A percentile compares a stretch with the other conserved stretches of the same genome.
Evolutionary conservation across 2,329 filamentous ascomycete species (phyloP).

Genomic region (Xylaria sp.): DNA sequence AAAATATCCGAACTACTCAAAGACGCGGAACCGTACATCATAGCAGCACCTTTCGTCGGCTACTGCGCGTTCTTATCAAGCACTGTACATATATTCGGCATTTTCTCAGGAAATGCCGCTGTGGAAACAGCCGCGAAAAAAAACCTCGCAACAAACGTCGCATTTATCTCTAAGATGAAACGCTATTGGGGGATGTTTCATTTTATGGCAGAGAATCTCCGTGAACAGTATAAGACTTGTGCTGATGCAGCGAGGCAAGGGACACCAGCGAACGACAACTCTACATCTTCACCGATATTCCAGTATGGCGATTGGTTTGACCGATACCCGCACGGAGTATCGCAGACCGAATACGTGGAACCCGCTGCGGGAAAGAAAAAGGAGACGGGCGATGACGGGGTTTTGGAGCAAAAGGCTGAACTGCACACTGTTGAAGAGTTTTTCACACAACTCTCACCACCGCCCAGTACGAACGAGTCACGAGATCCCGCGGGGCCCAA

Average conservation of each 20-base stretch:
- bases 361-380: conserved; percentile 74
- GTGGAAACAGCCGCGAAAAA: conserved; percentile 83
- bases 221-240: conserved; percentile 86
- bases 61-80: conserved; percentile 95
- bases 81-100: conserved; percentile 92
- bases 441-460: conserved; percentile 81
- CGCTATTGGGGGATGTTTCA: conserved; percentile 99
- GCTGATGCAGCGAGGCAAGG: conserved; percentile 83
- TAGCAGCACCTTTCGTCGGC: conserved; percentile 91
- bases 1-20: conserved; percentile 86
- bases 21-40: conserved; percentile 80
- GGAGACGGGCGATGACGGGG: conserved; percentile 85
- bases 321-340: conserved; percentile 91
- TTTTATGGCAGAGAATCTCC: conserved; percentile 92
- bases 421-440: conserved; percentile 96
- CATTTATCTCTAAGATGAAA: conserved; percentile 94
- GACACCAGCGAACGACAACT: conserved; percentile 59
- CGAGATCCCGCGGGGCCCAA: conserved; percentile 52
- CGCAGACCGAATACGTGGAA: conserved; percentile 84
- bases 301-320: conserved; percentile 99
- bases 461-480: conserved; percentile 60
- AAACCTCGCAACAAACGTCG: conserved; percentile 87
- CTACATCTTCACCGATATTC: conserved; percentile 74
- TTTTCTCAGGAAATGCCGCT: conserved; percentile 83
- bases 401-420: conserved; percentile 87